Conservation (phyloP, 305 asterid genomes). For the Plantago lanceolata region DNA sequence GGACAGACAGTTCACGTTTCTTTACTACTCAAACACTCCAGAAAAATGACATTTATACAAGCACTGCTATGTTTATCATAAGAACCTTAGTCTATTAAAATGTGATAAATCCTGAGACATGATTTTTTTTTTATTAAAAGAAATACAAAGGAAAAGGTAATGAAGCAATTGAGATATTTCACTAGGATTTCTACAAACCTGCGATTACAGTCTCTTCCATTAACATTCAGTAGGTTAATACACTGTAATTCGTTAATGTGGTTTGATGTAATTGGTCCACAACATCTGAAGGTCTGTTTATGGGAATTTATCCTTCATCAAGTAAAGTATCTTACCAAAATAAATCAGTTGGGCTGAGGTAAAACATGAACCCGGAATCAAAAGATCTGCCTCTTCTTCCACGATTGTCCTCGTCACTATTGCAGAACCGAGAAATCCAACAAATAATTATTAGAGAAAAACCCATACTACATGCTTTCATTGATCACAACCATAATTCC, state of each 20-base stretch:
- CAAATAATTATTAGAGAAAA: conserved; percentile 5
- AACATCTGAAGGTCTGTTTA: neutral
- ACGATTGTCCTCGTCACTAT: conserved; percentile 77
- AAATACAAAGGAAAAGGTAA: neutral
- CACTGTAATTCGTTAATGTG: neutral
- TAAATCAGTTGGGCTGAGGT: conserved; percentile 54
- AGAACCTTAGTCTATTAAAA: neutral
- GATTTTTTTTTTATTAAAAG: too few species aligned
- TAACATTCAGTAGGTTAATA: neutral
- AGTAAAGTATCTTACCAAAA: conserved; percentile 52
- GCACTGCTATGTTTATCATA: neutral
- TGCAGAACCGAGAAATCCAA: conserved; percentile 21
- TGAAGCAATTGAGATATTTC: neutral
- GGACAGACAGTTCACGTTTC: neutral
- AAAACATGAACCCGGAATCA: conserved; percentile 48
- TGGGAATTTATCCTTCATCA: conserved; percentile 11
- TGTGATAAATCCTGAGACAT: neutral
- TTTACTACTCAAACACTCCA: neutral
- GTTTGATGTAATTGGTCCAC: too few species aligned
- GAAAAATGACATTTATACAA: too few species aligned
- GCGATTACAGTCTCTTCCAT: neutral
- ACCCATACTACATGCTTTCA: conserved; percentile 6
- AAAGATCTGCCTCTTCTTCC: conserved; percentile 70
- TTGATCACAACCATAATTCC: neutral
- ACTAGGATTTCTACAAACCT: neutral